Percentiles rank a stretch among this genome's conserved stretches.
phyloP scores from a whole-genome alignment of 2,329 filamentous ascomycete genomes.

The Penicillium italicum region DNA sequence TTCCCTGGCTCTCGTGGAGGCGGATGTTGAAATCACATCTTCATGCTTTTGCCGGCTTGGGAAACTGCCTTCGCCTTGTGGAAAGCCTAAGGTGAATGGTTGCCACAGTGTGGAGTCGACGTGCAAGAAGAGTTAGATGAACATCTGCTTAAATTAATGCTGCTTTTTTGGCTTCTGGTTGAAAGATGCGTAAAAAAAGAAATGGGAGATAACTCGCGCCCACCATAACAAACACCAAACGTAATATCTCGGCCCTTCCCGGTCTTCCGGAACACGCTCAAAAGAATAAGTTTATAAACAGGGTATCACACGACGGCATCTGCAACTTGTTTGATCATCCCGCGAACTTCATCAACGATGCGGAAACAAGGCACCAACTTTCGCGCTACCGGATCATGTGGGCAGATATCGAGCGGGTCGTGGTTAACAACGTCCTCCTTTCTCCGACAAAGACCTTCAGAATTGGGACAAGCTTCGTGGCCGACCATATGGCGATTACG shows the following conservation, averaged over 20 bases:
- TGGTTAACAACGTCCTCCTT: constrained; percentile 19
- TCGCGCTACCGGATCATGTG: constrained; percentile 20
- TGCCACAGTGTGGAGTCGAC: not conserved
- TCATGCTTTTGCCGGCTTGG: constrained; percentile 55
- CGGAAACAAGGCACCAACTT: constrained; percentile 29
- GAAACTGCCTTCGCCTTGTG: not conserved
- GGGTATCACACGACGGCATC: constrained; percentile 20
- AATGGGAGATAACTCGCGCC: too few relatives aligned
- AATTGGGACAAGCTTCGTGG: constrained; percentile 25
- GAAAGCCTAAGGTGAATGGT: not conserved
- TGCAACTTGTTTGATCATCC: constrained; percentile 27
- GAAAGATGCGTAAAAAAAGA: not conserved
- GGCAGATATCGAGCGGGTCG: constrained; percentile 29
- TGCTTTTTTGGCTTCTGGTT: not conserved
- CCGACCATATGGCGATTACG: constrained; percentile 28
- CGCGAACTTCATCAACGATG: constrained; percentile 29
- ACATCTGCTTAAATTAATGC: not conserved
- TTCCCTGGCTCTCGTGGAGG: constrained; percentile 49
- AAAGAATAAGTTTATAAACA: constrained; percentile 15
- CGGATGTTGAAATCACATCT: constrained; percentile 56
- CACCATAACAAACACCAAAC: not conserved
- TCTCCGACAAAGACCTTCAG: constrained; percentile 26
- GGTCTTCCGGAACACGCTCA: not conserved
- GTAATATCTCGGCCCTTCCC: not conserved
- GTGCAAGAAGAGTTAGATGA: not conserved